phyloP scores from a whole-genome alignment of 495 filamentous ascomycete species.

The Sabuloglossum arenarium region DNA sequence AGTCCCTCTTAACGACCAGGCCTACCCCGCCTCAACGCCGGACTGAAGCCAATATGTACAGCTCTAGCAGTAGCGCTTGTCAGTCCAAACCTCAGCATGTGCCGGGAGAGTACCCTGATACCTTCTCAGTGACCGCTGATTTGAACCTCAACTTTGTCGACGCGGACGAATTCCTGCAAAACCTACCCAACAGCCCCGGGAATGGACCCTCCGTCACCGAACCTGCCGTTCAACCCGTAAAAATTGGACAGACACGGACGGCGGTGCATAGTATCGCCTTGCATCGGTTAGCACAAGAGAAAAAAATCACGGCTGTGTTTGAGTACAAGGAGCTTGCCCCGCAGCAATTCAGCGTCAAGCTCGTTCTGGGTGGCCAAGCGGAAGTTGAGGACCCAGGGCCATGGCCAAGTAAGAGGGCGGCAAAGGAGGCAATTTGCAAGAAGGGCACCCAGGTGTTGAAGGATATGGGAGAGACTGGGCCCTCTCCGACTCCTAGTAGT shows the following conservation, averaged over 20 bases:
- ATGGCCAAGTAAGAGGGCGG: not conserved
- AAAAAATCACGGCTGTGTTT: not conserved
- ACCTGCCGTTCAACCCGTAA: not conserved
- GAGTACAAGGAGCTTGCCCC: not conserved
- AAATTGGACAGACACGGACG: not conserved
- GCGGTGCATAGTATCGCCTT: not conserved
- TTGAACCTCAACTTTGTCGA: not conserved
- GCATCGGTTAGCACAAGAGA: not conserved
- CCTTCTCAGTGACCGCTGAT: not conserved
- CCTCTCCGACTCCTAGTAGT: not conserved
- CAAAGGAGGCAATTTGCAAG: not conserved
- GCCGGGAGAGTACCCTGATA: not conserved
- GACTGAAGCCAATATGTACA: not conserved
- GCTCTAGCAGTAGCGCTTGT: not conserved
- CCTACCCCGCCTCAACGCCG: not conserved
- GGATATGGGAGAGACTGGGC: not conserved
- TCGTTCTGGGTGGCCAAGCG: not conserved
- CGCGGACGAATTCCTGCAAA: slow-evolving; percentile 1
- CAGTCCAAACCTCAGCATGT: not conserved
- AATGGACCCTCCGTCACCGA: not conserved
- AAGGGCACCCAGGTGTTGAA: not conserved
- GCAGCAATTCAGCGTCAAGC: not conserved
- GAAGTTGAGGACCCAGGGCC: not conserved
- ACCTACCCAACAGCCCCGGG: not conserved
- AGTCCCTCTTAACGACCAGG: not conserved